phyloP scores from a whole-genome alignment of 2,329 filamentous ascomycete genomes.

The Dothiorella sarmentorum region DNA sequence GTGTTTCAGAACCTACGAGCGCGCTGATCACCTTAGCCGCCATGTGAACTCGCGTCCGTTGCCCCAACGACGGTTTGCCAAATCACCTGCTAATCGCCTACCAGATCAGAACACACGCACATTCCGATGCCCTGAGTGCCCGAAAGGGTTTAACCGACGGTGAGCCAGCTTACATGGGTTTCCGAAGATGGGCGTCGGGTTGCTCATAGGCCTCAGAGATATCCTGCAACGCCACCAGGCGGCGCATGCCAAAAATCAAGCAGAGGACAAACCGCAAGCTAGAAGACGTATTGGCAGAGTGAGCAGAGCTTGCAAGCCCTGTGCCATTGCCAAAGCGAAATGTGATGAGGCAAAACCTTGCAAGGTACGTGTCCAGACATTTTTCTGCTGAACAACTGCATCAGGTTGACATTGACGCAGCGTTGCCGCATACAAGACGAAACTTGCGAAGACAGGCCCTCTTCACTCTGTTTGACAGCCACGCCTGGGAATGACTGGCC shows the following conservation, averaged over 20 bases:
- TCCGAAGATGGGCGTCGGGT: not conserved
- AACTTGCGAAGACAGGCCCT: conserved; percentile 16
- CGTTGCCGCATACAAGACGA: conserved; percentile 19
- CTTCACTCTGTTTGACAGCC: conserved; percentile 22
- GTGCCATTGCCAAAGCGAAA: conserved; percentile 32
- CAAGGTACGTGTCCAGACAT: conserved; percentile 23
- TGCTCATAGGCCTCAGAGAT: conserved; percentile 21
- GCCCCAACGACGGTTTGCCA: too few relatives aligned
- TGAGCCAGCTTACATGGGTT: not conserved
- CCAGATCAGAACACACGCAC: conserved; percentile 27
- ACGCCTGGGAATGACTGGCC: conserved; percentile 25
- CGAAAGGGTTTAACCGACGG: conserved; percentile 29
- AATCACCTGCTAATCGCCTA: not conserved
- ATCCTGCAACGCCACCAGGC: conserved; percentile 30
- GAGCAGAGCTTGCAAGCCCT: conserved; percentile 31
- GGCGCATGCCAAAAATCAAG: conserved; percentile 27
- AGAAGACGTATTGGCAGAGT: conserved; percentile 26
- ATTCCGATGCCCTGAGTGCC: conserved; percentile 30
- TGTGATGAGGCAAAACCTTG: conserved; percentile 31
- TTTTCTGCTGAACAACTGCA: too few relatives aligned
- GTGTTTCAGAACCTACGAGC: conserved; percentile 29
- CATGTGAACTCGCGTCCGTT: conserved; percentile 30
- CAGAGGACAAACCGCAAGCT: conserved; percentile 22
- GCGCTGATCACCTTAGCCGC: conserved; percentile 30
- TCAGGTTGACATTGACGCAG: too few relatives aligned